phyloP scores from a whole-genome alignment of 176 grass and related monocot genomes.

The Pontederia paniculata region DNA sequence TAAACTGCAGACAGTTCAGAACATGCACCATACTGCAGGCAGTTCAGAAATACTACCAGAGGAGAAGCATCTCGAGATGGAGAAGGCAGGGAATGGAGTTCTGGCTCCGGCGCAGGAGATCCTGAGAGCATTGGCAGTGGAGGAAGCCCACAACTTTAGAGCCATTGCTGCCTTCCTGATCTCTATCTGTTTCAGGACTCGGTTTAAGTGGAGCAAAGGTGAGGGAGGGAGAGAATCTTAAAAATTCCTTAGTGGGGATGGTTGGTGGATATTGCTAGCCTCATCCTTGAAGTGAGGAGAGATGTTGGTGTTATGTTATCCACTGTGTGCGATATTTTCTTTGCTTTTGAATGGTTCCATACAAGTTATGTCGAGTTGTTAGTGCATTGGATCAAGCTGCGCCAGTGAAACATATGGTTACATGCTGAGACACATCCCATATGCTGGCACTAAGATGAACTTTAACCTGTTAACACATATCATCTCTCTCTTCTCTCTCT shows the following conservation, averaged over 20 bases:
- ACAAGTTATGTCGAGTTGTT: too few species aligned
- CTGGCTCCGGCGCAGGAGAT: slow-evolving; percentile 25
- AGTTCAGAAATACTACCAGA: slow-evolving; percentile 13
- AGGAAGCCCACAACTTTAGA: slow-evolving; percentile 25
- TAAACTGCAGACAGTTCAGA: neutral
- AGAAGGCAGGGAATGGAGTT: slow-evolving; percentile 21
- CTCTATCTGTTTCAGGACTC: neutral
- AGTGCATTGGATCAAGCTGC: too few species aligned
- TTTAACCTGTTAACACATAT: too few species aligned
- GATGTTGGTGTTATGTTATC: too few species aligned
- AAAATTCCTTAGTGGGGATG: neutral
- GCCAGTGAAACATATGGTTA: too few species aligned
- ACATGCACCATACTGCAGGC: neutral
- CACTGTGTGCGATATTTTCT: too few species aligned
- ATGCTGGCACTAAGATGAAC: too few species aligned
- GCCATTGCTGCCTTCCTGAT: neutral
- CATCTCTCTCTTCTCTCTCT: too few species aligned
- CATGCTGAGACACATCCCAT: too few species aligned
- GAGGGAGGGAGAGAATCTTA: neutral
- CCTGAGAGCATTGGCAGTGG: slow-evolving; percentile 49
- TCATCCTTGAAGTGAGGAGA: slow-evolving; percentile 2
- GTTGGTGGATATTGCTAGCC: slow-evolving; percentile 12
- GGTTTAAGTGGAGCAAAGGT: neutral
- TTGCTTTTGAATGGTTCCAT: too few species aligned
- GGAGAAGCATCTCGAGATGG: slow-evolving; percentile 42